Base-by-base conservation (phyloP, 176 grass and related monocot genomes). In the Triticum urartu region DNA sequence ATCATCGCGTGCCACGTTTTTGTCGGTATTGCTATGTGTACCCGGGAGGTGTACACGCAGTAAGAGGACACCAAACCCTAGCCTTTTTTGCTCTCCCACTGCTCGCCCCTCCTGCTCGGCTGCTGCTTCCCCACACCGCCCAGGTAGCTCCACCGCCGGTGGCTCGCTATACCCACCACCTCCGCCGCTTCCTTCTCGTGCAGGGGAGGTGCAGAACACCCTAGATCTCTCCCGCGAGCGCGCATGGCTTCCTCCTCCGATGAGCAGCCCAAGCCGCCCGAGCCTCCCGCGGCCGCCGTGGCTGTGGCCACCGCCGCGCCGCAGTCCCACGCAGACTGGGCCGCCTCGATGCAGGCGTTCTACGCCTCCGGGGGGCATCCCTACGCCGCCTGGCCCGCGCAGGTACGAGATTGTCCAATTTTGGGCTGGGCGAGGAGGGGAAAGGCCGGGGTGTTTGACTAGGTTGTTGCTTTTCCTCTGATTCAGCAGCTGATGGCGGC, bases 401-500 rank as follows among this genome's bases (percentile, higher is more conserved):
- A 92, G 92, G 95, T 96, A 71, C 47, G 65, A 78, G 47, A 9
- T 64, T 39, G 1, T 21, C 28, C 42, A 63, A 72, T 18, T 77
- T 26, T 15, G n/a, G 4, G 61, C 1, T 11, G 18, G 4, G 50
- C 0, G n/a, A 14, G 20, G 36, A 30, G 33, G n/a, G 21, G 79
- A 34, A 64, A 30, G n/a, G 60, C 1, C 3, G 26, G 26, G 59
- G 47, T 26, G 77, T 75, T 84, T 91, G 79, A 91, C 86, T 87
- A 72, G 54, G 28, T 59, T 92, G 85, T 87, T 89, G 9, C 36
- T 79, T 72, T 52, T 75, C 5, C 78, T 43, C 13, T 21, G 79
- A 48, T 67, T 62, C 92, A 95, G 90, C 91, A 92, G 42, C 83
- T 95, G 32, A 93, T 95, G 93, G 88, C 93, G 68, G 90, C 93